Base-by-base conservation (phyloP, 768 basidiomycete genomes). In the Cystofilobasidium ferigula region DNA sequence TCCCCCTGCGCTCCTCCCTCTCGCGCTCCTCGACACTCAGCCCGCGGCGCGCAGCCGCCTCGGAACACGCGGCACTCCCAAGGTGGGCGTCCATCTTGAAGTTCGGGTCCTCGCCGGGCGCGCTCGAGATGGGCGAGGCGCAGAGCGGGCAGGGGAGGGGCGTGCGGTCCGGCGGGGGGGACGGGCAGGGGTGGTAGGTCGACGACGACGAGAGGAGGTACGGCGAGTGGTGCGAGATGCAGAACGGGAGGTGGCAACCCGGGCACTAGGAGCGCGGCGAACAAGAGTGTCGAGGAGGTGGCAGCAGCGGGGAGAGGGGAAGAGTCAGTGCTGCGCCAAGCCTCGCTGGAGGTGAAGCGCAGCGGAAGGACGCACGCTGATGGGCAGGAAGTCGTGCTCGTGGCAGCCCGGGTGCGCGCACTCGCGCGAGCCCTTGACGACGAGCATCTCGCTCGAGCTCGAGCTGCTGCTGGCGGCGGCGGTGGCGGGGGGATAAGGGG, bases 81-180 rank as follows among this genome's bases (percentile, higher is more conserved):
- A 92, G 81, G 73, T 91, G 89, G 0, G 78, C 76, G 70, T 90
- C 88, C 86, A 92, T 89, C 57, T 84, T 82, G 47, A 83, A 76
- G 70, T 91, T 91, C 14, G 88, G 87, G 71, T 91, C 86, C 73
- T 87, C 83, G 32, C 86, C 85, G 0, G 80, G 83, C n/a, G 82
- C 83, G 58, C 89, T 82, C 3, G 87, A 83, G 13, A 91, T 83
- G 0, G 87, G 87, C 3, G 76, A 80, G 69, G 83, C 84, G 77
- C 89, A 92, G 30, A 91, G 76, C 4, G 89, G 89, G 71, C 87
- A 87, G 86, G 65, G 35, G 18, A 89, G 89, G 20, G 87, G 87
- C 8, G 90, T 79, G 12, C 89, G 81, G 68, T 92, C 83, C 69
- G 83, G 80, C 73, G 70, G 76, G 78, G 72, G 85, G 83, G 70